Evolutionary conservation across 1,139 yeast species (phyloP).

Genomic region (Yamadazyma conglobata): DNA sequence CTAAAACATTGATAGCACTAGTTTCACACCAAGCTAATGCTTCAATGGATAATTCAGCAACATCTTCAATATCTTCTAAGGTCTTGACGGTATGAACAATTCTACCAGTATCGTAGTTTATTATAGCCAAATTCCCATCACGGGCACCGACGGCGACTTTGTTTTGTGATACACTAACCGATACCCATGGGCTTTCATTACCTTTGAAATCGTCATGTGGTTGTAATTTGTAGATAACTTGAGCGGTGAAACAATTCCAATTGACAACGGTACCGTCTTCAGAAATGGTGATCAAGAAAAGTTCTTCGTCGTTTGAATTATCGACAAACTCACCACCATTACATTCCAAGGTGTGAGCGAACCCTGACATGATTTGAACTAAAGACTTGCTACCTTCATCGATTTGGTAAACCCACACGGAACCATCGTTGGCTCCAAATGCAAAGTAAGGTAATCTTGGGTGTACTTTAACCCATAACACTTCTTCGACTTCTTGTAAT

Average conservation of each 20-base stretch:
- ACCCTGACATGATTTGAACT: conserved; percentile 75
- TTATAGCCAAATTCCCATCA: conserved; percentile 77
- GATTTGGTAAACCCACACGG: conserved; percentile 89
- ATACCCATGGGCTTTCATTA: conserved; percentile 83
- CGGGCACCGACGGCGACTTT: conserved; percentile 75
- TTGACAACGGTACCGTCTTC: conserved; percentile 84
- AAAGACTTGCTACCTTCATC: conserved; percentile 51
- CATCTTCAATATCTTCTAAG: conserved; percentile 58
- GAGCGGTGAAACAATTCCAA: conserved; percentile 87
- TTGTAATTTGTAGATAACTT: conserved; percentile 60
- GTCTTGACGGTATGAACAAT: conserved; percentile 65
- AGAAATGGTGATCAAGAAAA: conserved; percentile 72
- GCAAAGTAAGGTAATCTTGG: conserved; percentile 78
- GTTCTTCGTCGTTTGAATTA: conserved; percentile 55
- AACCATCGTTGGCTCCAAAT: conserved; percentile 91
- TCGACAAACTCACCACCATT: conserved; percentile 73
- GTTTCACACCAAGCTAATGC: conserved; percentile 77
- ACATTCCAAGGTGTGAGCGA: conserved; percentile 75
- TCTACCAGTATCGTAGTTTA: conserved; percentile 72
- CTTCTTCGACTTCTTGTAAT: conserved; percentile 81
- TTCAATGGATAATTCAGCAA: conserved; percentile 79
- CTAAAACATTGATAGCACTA: conserved; percentile 57
- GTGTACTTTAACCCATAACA: conserved; percentile 72
- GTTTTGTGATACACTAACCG: conserved; percentile 48
- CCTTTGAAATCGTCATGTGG: conserved; percentile 65